Percentiles rank a stretch among this genome's conserved stretches.
These are phyloP conservation scores for Cystobasidium onofrii DNA, from an alignment of 768 basidiomycete species.

Conservation along the genomic window DNA sequence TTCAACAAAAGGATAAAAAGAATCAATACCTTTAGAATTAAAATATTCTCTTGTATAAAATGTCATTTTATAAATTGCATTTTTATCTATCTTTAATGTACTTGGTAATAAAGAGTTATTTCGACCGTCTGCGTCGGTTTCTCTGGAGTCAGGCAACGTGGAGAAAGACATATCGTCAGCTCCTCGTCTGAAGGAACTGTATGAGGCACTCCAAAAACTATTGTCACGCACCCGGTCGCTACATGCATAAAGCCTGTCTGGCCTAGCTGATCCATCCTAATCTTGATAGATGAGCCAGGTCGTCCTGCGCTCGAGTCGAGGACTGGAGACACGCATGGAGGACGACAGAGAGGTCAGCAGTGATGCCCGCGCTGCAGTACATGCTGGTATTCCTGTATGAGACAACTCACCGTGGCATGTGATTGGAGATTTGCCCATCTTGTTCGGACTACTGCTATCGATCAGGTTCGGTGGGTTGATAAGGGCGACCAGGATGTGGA, in stretches of 20 bases:
- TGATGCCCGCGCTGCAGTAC: not conserved
- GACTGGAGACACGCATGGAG: slow-evolving; percentile 38
- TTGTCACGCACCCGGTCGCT: slow-evolving; percentile 38
- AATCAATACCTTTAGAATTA: slow-evolving; percentile 30
- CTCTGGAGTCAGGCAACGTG: slow-evolving; percentile 16
- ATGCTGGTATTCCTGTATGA: not conserved
- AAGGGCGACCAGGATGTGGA: not conserved
- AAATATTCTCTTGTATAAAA: slow-evolving; percentile 43
- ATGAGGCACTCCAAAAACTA: not conserved
- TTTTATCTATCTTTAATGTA: slow-evolving; percentile 32
- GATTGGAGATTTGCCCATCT: slow-evolving; percentile 40
- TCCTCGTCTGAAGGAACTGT: not conserved
- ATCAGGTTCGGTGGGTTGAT: not conserved
- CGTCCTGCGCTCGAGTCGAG: slow-evolving; percentile 44
- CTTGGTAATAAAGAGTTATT: slow-evolving; percentile 37
- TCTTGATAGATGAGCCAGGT: slow-evolving; percentile 40
- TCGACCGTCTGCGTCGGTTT: slow-evolving; percentile 43
- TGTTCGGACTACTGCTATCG: not conserved
- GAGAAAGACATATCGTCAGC: not conserved
- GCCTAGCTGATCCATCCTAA: slow-evolving; percentile 42
- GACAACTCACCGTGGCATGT: slow-evolving; percentile 43
- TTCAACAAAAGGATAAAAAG: slow-evolving; percentile 44
- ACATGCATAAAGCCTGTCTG: slow-evolving; percentile 39
- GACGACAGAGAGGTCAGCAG: slow-evolving; percentile 14
- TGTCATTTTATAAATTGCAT: slow-evolving; percentile 43